A percentile compares a stretch with the other conserved stretches of the same genome.
Evolutionary conservation across 257 asterid species (phyloP).

Genomic region (Anisodus acutangulus): DNA sequence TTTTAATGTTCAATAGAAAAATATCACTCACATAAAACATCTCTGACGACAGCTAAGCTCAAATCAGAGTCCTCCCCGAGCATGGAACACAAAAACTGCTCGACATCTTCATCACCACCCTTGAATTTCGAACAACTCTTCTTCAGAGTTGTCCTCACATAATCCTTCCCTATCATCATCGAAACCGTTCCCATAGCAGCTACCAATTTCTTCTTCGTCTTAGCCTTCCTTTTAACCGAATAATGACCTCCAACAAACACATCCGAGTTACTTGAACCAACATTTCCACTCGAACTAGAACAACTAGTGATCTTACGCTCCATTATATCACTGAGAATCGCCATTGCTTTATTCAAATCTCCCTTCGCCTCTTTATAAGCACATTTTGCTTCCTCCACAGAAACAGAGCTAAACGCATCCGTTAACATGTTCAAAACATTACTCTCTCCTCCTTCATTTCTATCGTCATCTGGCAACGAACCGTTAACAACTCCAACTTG

Average conservation of each 20-base stretch:
- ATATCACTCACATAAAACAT: constrained; percentile 75
- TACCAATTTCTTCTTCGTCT: constrained; percentile 65
- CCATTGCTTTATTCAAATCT: constrained; percentile 56
- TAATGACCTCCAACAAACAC: constrained; percentile 44
- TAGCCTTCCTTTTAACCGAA: constrained; percentile 53
- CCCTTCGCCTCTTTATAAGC: constrained; percentile 57
- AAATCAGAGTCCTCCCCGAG: constrained; percentile 78
- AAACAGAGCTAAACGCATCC: constrained; percentile 55
- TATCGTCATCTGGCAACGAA: background rate
- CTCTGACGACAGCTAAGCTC: constrained; percentile 71
- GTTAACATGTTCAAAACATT: constrained; percentile 42
- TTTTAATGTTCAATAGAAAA: constrained; percentile 24
- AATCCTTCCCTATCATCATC: constrained; percentile 75
- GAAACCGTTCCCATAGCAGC: constrained; percentile 86
- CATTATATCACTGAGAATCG: constrained; percentile 40
- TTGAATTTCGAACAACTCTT: constrained; percentile 53
- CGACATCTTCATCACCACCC: constrained; percentile 63
- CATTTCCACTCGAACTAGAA: constrained; percentile 65
- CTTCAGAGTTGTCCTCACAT: constrained; percentile 71
- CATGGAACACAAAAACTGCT: constrained; percentile 79
- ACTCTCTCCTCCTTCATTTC: constrained; percentile 34
- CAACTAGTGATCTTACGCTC: constrained; percentile 57
- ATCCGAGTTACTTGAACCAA: constrained; percentile 58
- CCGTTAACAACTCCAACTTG: constrained; percentile 35
- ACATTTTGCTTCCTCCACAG: constrained; percentile 57